phyloP scores from a whole-genome alignment of 2,329 filamentous ascomycete genomes.

The Gaeumannomyces sp. region DNA sequence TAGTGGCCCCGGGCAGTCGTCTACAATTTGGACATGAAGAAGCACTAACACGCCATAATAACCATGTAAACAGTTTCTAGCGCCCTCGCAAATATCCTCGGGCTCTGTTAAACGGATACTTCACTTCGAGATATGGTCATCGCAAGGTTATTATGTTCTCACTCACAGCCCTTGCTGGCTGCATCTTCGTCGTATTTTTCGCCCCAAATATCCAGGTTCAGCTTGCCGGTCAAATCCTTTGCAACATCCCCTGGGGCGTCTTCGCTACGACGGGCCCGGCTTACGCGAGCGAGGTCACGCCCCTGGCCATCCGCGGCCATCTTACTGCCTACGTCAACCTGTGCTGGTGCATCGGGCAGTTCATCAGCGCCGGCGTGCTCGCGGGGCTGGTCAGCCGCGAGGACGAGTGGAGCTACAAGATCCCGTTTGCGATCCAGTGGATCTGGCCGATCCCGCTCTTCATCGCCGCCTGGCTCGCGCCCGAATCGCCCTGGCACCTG shows the following conservation, averaged over 20 bases:
- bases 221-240: constrained; percentile 38
- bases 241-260: constrained; percentile 34
- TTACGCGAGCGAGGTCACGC: constrained; percentile 38
- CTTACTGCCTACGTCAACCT: constrained; percentile 39
- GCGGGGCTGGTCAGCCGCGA: constrained; percentile 17
- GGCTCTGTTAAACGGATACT: constrained; percentile 36
- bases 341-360: constrained; percentile 31
- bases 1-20: too few relatives aligned
- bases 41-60: too few relatives aligned
- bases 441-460: constrained; percentile 14
- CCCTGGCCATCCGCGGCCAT: constrained; percentile 34
- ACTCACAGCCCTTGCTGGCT: constrained; percentile 33
- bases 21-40: too few relatives aligned
- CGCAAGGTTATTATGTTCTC: constrained; percentile 35
- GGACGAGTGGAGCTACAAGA: constrained; percentile 20
- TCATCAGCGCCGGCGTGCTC: constrained; percentile 21
- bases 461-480: constrained; percentile 16
- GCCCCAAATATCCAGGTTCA: constrained; percentile 36
- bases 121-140: constrained; percentile 36
- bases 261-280: constrained; percentile 37
- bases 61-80: constrained; percentile 4
- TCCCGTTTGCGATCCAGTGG: constrained; percentile 37
- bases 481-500: constrained; percentile 20
- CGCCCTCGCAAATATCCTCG: constrained; percentile 30
- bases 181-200: constrained; percentile 45